These are phyloP conservation scores for Yamadazyma triangularis DNA, from an alignment of 1,139 yeast genomes.

Conservation along the genomic window DNA sequence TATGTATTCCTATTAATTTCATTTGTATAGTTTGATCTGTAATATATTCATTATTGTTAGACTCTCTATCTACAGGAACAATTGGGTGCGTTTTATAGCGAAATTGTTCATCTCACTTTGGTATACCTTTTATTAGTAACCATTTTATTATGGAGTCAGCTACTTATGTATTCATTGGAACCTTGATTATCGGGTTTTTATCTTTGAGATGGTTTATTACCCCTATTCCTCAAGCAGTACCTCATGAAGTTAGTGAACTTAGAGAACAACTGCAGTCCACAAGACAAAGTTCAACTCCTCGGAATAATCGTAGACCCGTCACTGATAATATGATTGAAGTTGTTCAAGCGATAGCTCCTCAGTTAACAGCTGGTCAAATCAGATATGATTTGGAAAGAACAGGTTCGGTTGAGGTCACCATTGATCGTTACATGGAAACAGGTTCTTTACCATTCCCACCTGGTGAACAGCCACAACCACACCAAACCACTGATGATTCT, in stretches of 20 bases:
- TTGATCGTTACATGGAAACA: constrained; percentile 61
- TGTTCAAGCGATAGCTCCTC: constrained; percentile 81
- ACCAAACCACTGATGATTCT: constrained; percentile 4
- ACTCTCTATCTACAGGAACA: no score
- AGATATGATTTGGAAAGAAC: constrained; percentile 58
- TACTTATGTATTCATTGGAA: constrained; percentile 45
- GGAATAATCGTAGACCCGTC: constrained; percentile 50
- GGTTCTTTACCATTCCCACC: constrained; percentile 70
- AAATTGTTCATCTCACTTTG: no score
- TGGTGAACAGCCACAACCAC: constrained; percentile 21
- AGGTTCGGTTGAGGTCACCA: constrained; percentile 78
- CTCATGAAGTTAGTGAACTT: constrained; percentile 20
- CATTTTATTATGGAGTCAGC: constrained; percentile 57
- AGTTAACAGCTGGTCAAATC: constrained; percentile 66
- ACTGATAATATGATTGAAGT: constrained; percentile 80
- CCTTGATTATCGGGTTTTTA: constrained; percentile 48
- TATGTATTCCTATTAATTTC: no score
- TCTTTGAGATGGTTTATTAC: constrained; percentile 59
- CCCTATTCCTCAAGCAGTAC: constrained; percentile 40
- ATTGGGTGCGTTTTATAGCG: no score
- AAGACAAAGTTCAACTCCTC: neutral
- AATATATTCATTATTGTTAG: no score
- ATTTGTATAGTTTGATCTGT: no score
- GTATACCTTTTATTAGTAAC: no score
- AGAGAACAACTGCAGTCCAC: constrained; percentile 3